These are phyloP conservation scores for Nothophytophthora sp. DNA, from an alignment of 352 stramenopile genomes.

Conservation along the genomic window DNA sequence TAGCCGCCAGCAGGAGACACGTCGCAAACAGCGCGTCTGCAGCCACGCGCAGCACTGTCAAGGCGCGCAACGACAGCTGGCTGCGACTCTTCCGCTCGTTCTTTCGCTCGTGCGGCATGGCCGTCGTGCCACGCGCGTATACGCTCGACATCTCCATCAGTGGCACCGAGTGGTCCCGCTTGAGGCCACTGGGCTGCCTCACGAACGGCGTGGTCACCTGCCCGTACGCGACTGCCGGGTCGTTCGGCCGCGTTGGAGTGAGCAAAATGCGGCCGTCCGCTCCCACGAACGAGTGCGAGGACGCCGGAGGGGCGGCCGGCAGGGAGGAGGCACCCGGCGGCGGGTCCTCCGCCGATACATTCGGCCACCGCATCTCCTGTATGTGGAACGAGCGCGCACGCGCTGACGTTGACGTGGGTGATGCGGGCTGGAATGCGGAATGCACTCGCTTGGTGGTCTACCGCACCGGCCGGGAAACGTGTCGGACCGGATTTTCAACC, in stretches of 20 bases:
- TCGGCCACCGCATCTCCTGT: constrained; percentile 25
- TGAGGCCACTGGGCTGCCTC: constrained; percentile 8
- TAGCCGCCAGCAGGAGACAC: constrained; percentile 54
- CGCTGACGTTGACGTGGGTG: no score
- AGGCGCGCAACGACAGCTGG: constrained; percentile 21
- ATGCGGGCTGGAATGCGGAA: no score
- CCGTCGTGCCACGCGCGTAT: constrained; percentile 7
- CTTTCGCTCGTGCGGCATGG: no score
- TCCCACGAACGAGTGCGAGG: constrained; percentile 21
- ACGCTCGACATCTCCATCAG: constrained; percentile 9
- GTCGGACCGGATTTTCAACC: no score
- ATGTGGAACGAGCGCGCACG: no score
- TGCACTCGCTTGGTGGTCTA: no score
- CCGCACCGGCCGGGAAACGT: no score
- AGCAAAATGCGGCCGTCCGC: constrained; percentile 42
- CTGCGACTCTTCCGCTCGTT: no score
- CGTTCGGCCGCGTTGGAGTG: constrained; percentile 26
- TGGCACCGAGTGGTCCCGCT: constrained; percentile 8
- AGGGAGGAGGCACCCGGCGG: no score
- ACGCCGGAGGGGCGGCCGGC: no score
- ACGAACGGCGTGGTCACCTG: constrained; percentile 36
- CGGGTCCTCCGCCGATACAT: no score
- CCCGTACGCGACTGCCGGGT: constrained; percentile 28
- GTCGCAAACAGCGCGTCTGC: constrained; percentile 47
- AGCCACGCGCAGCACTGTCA: constrained; percentile 18